Base-by-base conservation (phyloP, 139 green algal genomes). In the Closterium sp. region DNA sequence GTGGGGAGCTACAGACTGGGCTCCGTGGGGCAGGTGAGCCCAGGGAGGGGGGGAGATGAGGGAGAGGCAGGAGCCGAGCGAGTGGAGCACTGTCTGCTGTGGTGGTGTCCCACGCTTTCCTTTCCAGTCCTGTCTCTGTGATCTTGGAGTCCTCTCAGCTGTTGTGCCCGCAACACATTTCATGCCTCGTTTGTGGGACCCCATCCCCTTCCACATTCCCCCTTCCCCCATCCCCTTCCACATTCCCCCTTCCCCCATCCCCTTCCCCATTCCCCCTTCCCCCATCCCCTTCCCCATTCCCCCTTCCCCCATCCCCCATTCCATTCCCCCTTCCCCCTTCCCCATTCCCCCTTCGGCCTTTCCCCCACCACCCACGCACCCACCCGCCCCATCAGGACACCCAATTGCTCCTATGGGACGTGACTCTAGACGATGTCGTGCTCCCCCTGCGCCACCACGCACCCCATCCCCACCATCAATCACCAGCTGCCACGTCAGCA, bases 401-500 rank as follows among this genome's bases (percentile, higher is more conserved):
- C 34, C 92, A 95, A 76, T 88, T 98, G 90, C 95, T 96, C 85
- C 93, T 98, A 64, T 98, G 97, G 97, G 97, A 98, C 87, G 43
- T 98, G 30, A 94, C 92, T 6, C 87, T 97, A 21, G 89, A 94
- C 30, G 94, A 95, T 28, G 94, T 96, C 36, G 86, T 93, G 36
- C 33, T 90, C 3, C 91, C 92, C 12, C 25, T 43, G 33, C n/a
- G 43, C 34, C 86, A 25, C 28, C 34, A 91, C 25, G 23, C 34
- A 10, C 21, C 64, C 25, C 16, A 43, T 88, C 31, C 43, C 10
- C 55, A 76, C 55, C 55, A 76, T 19, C 55, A 76, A 28, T 76
- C 55, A 76, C 16, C 55, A 28, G 55, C 55, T 76, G 55, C 55
- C 55, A 76, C 55, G 55, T 76, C 55, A 76, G 55, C 55, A 76